These are phyloP conservation scores for Chrysanthemum makinoi DNA, from an alignment of 129 eudicot species.

Conservation along the genomic window DNA sequence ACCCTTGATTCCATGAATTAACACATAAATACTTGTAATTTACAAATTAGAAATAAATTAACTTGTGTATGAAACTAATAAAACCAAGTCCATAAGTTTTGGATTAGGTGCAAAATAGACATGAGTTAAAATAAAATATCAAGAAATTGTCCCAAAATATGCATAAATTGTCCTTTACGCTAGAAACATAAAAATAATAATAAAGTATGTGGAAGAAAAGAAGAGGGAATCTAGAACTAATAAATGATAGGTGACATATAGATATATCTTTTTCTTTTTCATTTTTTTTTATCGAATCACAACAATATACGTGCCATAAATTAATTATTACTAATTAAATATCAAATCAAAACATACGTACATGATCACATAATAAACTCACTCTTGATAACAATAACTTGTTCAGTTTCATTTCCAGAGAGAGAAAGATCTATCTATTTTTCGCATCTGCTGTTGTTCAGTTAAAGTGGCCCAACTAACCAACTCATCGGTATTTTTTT, in stretches of 20 bases:
- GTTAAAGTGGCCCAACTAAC: conserved; percentile 36
- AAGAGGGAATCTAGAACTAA: conserved; percentile 33
- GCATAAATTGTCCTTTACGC: not conserved
- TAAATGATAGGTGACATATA: conserved; percentile 37
- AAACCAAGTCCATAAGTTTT: too few relatives aligned
- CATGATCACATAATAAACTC: too few relatives aligned
- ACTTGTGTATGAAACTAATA: too few relatives aligned
- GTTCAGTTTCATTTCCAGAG: conserved; percentile 22
- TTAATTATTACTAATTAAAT: not conserved
- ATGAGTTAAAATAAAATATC: not conserved
- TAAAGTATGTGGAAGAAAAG: not conserved
- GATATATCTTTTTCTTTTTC: conserved; percentile 4
- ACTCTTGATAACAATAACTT: not conserved
- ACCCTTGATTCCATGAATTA: too few relatives aligned
- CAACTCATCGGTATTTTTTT: conserved; percentile 2
- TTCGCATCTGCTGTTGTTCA: conserved; percentile 32
- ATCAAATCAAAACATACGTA: too few relatives aligned
- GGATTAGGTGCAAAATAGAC: too few relatives aligned
- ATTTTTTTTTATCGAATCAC: not conserved
- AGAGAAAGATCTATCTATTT: conserved; percentile 23
- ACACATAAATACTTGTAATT: too few relatives aligned
- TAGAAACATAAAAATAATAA: not conserved
- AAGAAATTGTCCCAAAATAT: not conserved
- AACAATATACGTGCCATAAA: conserved; percentile 4
- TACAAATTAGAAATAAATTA: too few relatives aligned